phyloP scores from a whole-genome alignment of 2,329 filamentous ascomycete species.

The Salinomyces thailandicus region DNA sequence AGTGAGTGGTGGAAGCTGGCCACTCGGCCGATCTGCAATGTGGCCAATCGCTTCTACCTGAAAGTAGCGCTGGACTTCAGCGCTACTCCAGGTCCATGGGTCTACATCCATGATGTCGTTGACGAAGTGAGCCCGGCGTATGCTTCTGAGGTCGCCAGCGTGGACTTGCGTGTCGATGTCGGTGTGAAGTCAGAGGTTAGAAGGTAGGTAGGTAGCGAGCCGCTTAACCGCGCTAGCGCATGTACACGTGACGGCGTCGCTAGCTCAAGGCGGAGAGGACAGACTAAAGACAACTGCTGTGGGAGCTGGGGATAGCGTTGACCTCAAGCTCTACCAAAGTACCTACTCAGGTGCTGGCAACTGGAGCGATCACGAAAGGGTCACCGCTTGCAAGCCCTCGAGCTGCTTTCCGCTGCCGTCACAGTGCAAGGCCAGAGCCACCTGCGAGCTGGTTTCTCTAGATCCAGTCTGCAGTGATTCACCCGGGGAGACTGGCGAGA shows the following conservation, averaged over 20 bases:
- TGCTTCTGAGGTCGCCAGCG: not conserved
- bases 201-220: not conserved
- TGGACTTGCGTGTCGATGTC: not conserved
- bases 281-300: too few relatives aligned
- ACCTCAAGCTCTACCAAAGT: too few relatives aligned
- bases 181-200: not conserved
- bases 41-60: conserved; percentile 35
- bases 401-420: too few relatives aligned
- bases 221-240: not conserved
- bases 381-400: too few relatives aligned
- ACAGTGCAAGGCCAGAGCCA: too few relatives aligned
- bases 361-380: too few relatives aligned
- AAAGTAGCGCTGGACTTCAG: conserved; percentile 56
- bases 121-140: not conserved
- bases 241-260: not conserved
- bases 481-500: too few relatives aligned
- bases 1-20: conserved; percentile 41
- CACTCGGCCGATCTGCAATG: conserved; percentile 20
- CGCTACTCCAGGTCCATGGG: conserved; percentile 64
- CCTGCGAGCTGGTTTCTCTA: too few relatives aligned
- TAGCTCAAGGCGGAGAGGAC: too few relatives aligned
- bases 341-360: too few relatives aligned
- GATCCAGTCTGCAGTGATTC: too few relatives aligned
- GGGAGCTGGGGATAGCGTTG: too few relatives aligned
- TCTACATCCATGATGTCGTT: conserved; percentile 37